Conservation (phyloP, 441 rosid species). For the Gossypium schwendimanii region DNA sequence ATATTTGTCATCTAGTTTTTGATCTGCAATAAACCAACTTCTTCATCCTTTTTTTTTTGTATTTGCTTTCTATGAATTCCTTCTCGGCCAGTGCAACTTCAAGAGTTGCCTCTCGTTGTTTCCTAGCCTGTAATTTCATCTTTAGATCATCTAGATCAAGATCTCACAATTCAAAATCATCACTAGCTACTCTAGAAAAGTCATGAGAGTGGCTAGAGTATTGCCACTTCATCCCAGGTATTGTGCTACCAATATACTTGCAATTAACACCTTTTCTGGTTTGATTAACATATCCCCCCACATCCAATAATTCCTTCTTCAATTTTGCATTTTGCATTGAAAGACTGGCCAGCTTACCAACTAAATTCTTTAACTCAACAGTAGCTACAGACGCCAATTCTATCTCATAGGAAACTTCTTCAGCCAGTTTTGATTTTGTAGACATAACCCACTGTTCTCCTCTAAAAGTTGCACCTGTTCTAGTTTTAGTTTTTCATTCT, state of each 20-base stretch:
- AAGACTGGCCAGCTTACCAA: slow-evolving; percentile 81
- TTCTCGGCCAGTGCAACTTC: too few relatives aligned
- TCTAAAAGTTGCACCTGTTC: slow-evolving; percentile 28
- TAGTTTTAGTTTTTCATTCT: slow-evolving; percentile 66
- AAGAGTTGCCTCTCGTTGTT: too few relatives aligned
- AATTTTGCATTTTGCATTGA: slow-evolving; percentile 71
- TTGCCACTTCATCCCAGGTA: slow-evolving; percentile 68
- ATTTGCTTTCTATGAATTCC: too few relatives aligned
- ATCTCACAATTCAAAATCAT: background rate
- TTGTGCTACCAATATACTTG: slow-evolving; percentile 42
- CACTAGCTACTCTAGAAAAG: slow-evolving; percentile 33
- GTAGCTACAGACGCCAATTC: slow-evolving; percentile 41
- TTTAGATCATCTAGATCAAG: too few relatives aligned
- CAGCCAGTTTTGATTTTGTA: slow-evolving; percentile 76
- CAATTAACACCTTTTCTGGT: slow-evolving; percentile 45
- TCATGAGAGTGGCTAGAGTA: slow-evolving; percentile 56
- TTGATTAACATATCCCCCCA: slow-evolving; percentile 39
- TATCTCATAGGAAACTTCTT: slow-evolving; percentile 84
- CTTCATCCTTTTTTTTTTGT: too few relatives aligned
- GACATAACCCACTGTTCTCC: slow-evolving; percentile 69
- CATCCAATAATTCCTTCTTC: slow-evolving; percentile 29
- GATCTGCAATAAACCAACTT: too few relatives aligned
- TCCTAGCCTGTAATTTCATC: too few relatives aligned
- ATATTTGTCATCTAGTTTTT: too few relatives aligned
- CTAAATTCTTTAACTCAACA: slow-evolving; percentile 88